phyloP scores from a whole-genome alignment of 2,329 filamentous ascomycete genomes.

The Pseudocercospora pini-densiflorae region DNA sequence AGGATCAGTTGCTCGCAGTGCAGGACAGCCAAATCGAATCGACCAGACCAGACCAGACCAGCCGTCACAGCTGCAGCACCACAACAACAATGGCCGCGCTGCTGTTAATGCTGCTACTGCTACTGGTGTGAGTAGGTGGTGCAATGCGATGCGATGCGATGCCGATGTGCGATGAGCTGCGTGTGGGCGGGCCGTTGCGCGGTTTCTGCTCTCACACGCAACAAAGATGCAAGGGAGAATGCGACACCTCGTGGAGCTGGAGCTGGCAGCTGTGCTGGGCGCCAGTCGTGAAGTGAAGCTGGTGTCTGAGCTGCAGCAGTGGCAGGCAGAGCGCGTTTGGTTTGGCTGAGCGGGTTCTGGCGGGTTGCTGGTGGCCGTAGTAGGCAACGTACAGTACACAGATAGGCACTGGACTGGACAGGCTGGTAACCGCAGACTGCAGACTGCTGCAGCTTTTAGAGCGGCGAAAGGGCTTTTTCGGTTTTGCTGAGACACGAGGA shows the following conservation, averaged over 20 bases:
- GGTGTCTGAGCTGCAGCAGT: neutral
- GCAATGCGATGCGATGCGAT: slow-evolving; percentile 2
- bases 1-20: neutral
- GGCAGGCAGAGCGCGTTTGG: slow-evolving; percentile 8
- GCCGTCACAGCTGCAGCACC: neutral
- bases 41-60: neutral
- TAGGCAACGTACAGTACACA: neutral
- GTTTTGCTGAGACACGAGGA: slow-evolving; percentile 29
- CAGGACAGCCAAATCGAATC: neutral
- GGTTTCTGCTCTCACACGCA: slow-evolving; percentile 15
- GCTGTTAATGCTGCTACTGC: neutral
- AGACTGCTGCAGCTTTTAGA: slow-evolving; percentile 28
- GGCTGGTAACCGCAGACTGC: slow-evolving; percentile 17
- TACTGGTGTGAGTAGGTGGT: slow-evolving; percentile 1
- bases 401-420: neutral
- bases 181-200: slow-evolving; percentile 25
- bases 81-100: neutral
- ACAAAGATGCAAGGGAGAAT: slow-evolving; percentile 20
- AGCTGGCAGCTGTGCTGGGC: neutral
- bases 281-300: neutral
- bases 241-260: slow-evolving; percentile 29
- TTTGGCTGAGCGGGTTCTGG: slow-evolving; percentile 1
- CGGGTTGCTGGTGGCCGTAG: neutral
- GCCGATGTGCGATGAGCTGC: slow-evolving; percentile 12
- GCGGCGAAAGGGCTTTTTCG: slow-evolving; percentile 25